Evolutionary conservation across 768 basidiomycete species (phyloP), one percentile per base, ranked within the genome.

Genomic region (Hemileccinum rubropunctum): DNA sequence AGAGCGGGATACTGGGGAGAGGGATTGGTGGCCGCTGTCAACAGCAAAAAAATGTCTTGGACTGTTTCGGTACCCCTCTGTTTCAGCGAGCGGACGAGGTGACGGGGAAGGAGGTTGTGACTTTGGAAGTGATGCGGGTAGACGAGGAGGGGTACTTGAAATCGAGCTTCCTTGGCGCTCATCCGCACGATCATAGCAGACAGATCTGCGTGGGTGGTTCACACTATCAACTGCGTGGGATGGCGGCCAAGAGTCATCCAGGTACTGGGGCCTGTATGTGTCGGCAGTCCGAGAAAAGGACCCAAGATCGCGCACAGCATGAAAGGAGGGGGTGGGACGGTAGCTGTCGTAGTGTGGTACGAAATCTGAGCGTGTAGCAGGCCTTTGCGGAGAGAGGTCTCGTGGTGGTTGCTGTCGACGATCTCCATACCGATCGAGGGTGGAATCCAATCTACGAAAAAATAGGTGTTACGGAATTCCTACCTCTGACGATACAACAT

Each of bases 201-300:
- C 40, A 32, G 63, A 44, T 45, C 54, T 57, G 51, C 59, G 55
- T 42, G 45, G 59, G 26, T 50, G 46, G 57, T 60, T 45, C 58
- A 64, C 28, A 63, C 70, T 67, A 42, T 68, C 66, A 38, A 68
- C 58, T 28, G 64, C 60, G 41, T 69, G 57, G 50, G 60, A 50
- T 20, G 64, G 47, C 18, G 50, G n/a, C 64, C 72, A 59, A 38
- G 69, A 51, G 23, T 71, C 67, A 48, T 68, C 68, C 27, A 69
- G 52, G 50, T 77, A 76, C 34, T 59, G 62, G 20, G 81, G 82
- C 48, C 82, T 71, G 57, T 86, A 83, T 7, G 73, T 75, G 60
- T 86, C 76, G 42, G 64, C 64, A 65, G 72, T 45, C 57, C 61
- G 53, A 17, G 66, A 61, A 49, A 68, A 61, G 21, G 73, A 63